A percentile compares a stretch with the other conserved stretches of the same genome.
Evolutionary conservation across 106 monocot genomes (phyloP).

Genomic region (Acorus gramineus): DNA sequence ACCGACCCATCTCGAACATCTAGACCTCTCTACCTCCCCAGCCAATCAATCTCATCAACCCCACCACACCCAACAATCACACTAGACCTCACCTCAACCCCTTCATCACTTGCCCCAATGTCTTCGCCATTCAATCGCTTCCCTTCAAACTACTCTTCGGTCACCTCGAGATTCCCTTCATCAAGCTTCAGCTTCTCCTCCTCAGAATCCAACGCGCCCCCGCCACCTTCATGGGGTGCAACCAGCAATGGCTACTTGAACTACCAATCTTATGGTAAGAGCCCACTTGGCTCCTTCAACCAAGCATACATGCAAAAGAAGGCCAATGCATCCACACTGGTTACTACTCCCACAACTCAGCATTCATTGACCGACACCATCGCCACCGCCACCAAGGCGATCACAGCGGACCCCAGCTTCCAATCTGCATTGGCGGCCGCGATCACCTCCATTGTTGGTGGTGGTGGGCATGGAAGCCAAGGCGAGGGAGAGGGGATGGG

Average conservation of each 20-base stretch:
- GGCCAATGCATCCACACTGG: not conserved
- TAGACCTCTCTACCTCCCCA: constrained; percentile 37
- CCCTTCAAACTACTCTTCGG: not conserved
- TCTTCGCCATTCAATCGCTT: constrained; percentile 10
- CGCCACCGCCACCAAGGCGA: constrained; percentile 42
- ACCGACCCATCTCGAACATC: constrained; percentile 7
- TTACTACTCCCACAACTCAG: not conserved
- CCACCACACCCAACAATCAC: constrained; percentile 70
- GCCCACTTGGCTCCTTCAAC: not conserved
- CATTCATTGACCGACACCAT: constrained; percentile 35
- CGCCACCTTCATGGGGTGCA: constrained; percentile 13
- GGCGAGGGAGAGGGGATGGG: constrained; percentile 1
- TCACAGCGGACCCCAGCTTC: constrained; percentile 78
- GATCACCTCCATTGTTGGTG: constrained; percentile 52
- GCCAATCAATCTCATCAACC: constrained; percentile 38
- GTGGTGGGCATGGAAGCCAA: constrained; percentile 1
- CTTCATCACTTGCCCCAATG: constrained; percentile 8
- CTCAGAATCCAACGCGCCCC: constrained; percentile 10
- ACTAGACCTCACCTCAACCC: constrained; percentile 70
- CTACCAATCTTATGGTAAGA: constrained; percentile 21
- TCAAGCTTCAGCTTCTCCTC: constrained; percentile 42
- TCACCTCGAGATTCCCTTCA: constrained; percentile 12
- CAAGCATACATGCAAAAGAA: constrained; percentile 27
- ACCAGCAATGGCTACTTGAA: constrained; percentile 11
- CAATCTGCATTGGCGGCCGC: constrained; percentile 65